phyloP scores from a whole-genome alignment of 306 rosid genomes.

The Rubus idaeus region DNA sequence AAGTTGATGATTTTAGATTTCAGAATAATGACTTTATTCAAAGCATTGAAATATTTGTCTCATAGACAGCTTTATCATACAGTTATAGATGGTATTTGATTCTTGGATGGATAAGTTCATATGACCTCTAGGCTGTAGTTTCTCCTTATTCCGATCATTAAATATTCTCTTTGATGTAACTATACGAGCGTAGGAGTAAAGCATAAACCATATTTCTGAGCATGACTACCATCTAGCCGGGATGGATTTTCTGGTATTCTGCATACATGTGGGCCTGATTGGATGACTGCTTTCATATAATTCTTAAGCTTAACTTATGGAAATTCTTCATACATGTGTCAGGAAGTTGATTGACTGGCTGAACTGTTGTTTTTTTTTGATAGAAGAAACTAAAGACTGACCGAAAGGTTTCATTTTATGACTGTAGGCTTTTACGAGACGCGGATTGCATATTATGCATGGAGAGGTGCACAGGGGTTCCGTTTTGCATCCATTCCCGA shows the following conservation, averaged over 20 bases:
- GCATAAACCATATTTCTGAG: not conserved
- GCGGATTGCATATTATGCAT: slow-evolving; percentile 85
- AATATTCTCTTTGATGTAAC: not conserved
- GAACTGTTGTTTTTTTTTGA: not conserved
- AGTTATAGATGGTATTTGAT: not conserved
- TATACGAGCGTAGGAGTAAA: not conserved
- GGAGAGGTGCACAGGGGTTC: slow-evolving; percentile 89
- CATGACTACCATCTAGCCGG: not conserved
- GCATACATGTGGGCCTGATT: not conserved
- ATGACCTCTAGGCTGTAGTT: not conserved
- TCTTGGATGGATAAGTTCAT: not conserved
- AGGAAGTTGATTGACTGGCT: not conserved
- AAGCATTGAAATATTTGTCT: not conserved
- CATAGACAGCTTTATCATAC: not conserved
- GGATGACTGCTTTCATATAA: not conserved
- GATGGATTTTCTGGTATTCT: not conserved
- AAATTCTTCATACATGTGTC: slow-evolving; percentile 12
- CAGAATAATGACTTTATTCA: not conserved
- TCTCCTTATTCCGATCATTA: not conserved
- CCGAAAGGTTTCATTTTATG: slow-evolving; percentile 22
- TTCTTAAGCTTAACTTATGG: not conserved
- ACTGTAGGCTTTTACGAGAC: slow-evolving; percentile 90
- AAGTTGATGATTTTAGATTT: not conserved
- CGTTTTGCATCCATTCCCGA: slow-evolving; percentile 89
- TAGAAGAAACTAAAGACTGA: not conserved